Evolutionary conservation across 2,329 filamentous ascomycete genomes (phyloP).

Genomic region (Tolypocladium tundrense): DNA sequence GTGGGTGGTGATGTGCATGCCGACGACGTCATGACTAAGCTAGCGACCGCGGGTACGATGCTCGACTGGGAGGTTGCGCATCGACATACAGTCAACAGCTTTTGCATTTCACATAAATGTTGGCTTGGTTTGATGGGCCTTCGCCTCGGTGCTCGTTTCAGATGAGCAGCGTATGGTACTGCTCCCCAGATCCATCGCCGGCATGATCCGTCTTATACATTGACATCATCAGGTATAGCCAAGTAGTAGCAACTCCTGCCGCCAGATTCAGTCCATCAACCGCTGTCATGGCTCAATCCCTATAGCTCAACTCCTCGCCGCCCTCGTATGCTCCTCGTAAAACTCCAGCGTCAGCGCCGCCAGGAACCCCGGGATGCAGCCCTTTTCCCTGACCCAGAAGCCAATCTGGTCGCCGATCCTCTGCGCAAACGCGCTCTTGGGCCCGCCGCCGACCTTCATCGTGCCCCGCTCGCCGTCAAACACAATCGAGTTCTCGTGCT

Average conservation of each 20-base stretch:
- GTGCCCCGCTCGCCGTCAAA: conserved; percentile 92
- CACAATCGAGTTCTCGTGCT: conserved; percentile 64
- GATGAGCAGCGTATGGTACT: neutral
- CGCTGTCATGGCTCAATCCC: neutral
- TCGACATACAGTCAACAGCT: neutral
- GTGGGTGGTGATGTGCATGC: neutral
- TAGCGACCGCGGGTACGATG: neutral
- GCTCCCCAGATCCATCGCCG: neutral
- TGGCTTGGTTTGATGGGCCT: neutral
- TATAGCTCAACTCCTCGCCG: conserved; percentile 1
- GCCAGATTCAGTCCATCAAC: neutral
- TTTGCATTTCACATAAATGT: neutral
- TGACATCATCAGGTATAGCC: neutral
- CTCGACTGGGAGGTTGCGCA: no score
- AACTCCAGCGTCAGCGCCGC: conserved; percentile 89
- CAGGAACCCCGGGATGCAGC: conserved; percentile 87
- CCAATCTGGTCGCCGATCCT: conserved; percentile 80
- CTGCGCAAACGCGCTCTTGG: conserved; percentile 72
- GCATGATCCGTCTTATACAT: neutral
- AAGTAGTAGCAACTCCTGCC: neutral
- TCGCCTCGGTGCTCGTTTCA: neutral
- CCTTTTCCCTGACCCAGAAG: conserved; percentile 92
- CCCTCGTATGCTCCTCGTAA: conserved; percentile 55
- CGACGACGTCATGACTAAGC: neutral
- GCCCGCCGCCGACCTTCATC: conserved; percentile 94